Conservation (phyloP, 306 rosid species). For the peach (Prunus persica) region DNA sequence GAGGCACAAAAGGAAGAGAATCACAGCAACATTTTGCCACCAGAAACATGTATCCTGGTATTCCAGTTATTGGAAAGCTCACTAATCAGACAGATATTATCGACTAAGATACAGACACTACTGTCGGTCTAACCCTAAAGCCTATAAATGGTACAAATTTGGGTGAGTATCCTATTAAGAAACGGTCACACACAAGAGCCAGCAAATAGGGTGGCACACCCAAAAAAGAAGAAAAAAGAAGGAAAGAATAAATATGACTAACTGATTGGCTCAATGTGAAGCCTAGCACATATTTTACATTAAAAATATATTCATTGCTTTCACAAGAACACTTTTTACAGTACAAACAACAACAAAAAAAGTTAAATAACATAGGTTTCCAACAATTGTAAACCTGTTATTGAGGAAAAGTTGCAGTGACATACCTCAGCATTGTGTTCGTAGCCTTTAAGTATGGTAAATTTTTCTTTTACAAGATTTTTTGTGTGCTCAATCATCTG, state of each 20-base stretch:
- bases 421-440: constrained; percentile 84
- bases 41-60: not conserved
- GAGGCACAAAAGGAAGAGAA: no score
- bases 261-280: not conserved
- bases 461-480: constrained; percentile 82
- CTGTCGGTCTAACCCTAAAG: not conserved
- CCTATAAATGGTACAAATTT: not conserved
- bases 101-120: not conserved
- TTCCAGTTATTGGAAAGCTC: not conserved
- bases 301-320: not conserved
- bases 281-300: not conserved
- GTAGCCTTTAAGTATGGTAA: constrained; percentile 69
- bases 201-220: not conserved
- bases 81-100: not conserved
- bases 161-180: not conserved
- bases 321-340: not conserved
- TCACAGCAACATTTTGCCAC: not conserved
- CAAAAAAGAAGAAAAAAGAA: not conserved
- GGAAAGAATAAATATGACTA: not conserved
- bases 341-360: not conserved
- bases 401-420: constrained; percentile 10
- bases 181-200: not conserved
- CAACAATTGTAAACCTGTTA: constrained; percentile 1
- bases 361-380: not conserved
- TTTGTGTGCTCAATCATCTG: constrained; percentile 96